Percentiles rank a stretch among this genome's conserved stretches.
Evolutionary conservation across 805 yeast species (phyloP).

Genomic region (Cyberlindnera japonica): DNA sequence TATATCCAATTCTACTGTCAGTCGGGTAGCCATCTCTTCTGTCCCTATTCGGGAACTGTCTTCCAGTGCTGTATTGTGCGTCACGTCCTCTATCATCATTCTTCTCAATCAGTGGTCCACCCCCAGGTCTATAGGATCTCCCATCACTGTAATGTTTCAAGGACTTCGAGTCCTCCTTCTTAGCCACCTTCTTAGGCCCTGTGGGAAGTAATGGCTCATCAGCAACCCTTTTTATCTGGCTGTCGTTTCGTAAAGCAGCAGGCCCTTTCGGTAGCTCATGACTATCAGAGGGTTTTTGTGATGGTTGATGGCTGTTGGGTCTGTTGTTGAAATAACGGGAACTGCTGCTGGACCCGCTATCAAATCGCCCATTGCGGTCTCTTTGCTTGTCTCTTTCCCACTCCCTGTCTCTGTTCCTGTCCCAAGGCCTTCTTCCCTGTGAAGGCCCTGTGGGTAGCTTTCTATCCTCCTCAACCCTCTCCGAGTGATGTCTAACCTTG

Average conservation of each 20-base stretch:
- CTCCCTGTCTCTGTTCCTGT: conserved; percentile 2
- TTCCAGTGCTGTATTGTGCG: no score
- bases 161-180: not conserved
- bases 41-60: no score
- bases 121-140: conserved; percentile 7
- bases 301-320: not conserved
- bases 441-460: not conserved
- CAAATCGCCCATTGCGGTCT: no score
- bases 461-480: not conserved
- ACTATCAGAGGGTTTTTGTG: not conserved
- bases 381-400: not conserved
- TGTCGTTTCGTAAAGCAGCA: not conserved
- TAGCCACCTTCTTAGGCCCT: conserved; percentile 7
- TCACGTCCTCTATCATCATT: conserved; percentile 5
- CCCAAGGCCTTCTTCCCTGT: conserved; percentile 4
- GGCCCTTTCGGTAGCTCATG: not conserved
- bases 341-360: not conserved
- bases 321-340: conserved; percentile 7
- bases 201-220: conserved; percentile 9
- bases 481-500: not conserved
- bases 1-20: no score
- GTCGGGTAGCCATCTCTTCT: conserved; percentile 1
- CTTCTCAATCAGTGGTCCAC: not conserved
- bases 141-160: conserved; percentile 9
- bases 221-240: not conserved